Conservation (phyloP, 441 rosid species). For the Pelargonium australe region DNA sequence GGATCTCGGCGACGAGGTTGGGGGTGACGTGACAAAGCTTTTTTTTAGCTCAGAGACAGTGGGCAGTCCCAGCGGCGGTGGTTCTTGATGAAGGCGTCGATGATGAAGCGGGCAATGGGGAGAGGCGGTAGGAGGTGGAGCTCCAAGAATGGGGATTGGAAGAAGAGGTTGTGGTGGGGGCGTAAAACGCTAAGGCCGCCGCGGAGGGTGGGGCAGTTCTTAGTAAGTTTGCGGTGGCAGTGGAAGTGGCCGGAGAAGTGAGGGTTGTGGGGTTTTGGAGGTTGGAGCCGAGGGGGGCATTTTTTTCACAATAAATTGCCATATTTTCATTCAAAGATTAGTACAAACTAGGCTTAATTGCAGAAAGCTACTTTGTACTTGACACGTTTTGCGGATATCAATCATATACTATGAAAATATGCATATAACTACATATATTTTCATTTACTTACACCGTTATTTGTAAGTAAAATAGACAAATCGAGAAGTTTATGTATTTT, state of each 20-base stretch:
- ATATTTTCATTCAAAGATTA: too few relatives aligned
- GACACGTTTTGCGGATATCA: too few relatives aligned
- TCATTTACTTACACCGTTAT: too few relatives aligned
- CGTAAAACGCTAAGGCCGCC: slow-evolving; percentile 2
- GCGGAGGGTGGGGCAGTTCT: slow-evolving; percentile 34
- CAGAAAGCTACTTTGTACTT: too few relatives aligned
- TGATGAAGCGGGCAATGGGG: slow-evolving; percentile 74
- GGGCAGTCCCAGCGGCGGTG: slow-evolving; percentile 53
- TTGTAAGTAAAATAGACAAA: too few relatives aligned
- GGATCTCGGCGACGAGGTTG: slow-evolving; percentile 65
- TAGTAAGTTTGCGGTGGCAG: slow-evolving; percentile 42
- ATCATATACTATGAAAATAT: too few relatives aligned
- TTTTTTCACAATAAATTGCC: slow-evolving; percentile 2
- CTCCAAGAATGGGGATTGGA: slow-evolving; percentile 17
- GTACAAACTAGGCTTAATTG: too few relatives aligned
- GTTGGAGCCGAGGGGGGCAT: slow-evolving; percentile 43
- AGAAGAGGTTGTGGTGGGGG: slow-evolving; percentile 5
- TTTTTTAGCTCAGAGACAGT: slow-evolving; percentile 53
- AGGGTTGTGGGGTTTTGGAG: slow-evolving; percentile 40
- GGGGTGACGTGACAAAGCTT: slow-evolving; percentile 94
- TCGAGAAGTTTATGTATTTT: too few relatives aligned
- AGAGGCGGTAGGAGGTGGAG: slow-evolving; percentile 39
- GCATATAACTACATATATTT: too few relatives aligned
- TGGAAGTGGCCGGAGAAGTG: slow-evolving; percentile 64
- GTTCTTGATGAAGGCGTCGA: slow-evolving; percentile 63